Evolutionary conservation across 2,329 filamentous ascomycete species (phyloP).

Genomic region (Fusarium sp.): DNA sequence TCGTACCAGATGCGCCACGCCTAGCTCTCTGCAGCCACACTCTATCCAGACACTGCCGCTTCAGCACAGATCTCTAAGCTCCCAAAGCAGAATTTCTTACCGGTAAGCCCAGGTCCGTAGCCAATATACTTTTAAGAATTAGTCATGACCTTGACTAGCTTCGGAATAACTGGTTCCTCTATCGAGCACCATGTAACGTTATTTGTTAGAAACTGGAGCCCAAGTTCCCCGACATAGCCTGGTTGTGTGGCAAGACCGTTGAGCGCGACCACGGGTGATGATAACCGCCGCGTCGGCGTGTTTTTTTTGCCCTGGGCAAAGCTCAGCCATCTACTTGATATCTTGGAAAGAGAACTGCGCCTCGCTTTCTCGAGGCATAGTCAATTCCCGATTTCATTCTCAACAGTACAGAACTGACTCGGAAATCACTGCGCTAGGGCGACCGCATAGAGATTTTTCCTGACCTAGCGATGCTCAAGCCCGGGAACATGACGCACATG

Average conservation of each 20-base stretch:
- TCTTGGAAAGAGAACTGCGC: background rate
- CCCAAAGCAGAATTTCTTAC: slow-evolving; percentile 14
- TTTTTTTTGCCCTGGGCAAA: background rate
- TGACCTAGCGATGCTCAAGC: too few species aligned
- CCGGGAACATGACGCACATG: too few species aligned
- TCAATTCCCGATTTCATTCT: too few species aligned
- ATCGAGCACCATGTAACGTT: background rate
- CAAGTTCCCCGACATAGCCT: background rate
- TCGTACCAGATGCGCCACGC: too few species aligned
- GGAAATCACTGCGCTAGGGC: too few species aligned
- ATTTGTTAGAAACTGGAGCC: background rate
- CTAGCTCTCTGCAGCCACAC: background rate
- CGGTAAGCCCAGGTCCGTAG: slow-evolving; percentile 28
- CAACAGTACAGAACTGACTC: too few species aligned
- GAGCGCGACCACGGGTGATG: background rate
- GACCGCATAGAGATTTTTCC: too few species aligned
- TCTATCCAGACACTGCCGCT: slow-evolving; percentile 1
- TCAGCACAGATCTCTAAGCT: slow-evolving; percentile 17
- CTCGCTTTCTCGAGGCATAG: too few species aligned
- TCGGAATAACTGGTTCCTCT: slow-evolving; percentile 18
- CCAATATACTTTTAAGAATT: slow-evolving; percentile 34
- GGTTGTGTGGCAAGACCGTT: background rate
- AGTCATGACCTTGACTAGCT: slow-evolving; percentile 20
- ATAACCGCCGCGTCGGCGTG: background rate
- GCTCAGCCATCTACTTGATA: background rate